Evolutionary conservation across 2,329 filamentous ascomycete genomes (phyloP).

Genomic region (Penicillium palitans): DNA sequence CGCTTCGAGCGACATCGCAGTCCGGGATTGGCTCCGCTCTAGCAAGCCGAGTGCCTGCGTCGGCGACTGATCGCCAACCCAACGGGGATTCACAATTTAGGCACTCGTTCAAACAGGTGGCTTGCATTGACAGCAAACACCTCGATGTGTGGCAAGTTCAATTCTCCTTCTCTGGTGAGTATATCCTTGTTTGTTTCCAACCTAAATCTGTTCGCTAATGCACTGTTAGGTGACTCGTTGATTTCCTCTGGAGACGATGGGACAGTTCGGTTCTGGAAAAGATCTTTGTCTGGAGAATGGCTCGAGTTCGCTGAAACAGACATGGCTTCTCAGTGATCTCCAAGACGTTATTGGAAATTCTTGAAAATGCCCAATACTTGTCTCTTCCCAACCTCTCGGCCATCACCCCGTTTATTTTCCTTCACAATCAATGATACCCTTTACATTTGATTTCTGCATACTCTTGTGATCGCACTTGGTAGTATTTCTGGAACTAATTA

Average conservation of each 20-base stretch:
- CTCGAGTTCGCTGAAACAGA: constrained; percentile 47
- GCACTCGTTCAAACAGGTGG: constrained; percentile 45
- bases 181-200: not conserved
- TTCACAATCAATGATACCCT: constrained; percentile 26
- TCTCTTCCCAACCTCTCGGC: not conserved
- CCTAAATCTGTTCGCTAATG: constrained; percentile 2
- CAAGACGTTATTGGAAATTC: not conserved
- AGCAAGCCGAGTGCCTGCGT: constrained; percentile 36
- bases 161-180: constrained; percentile 46
- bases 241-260: constrained; percentile 48
- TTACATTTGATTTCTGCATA: constrained; percentile 9
- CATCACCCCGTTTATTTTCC: constrained; percentile 1
- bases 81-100: constrained; percentile 42
- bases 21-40: constrained; percentile 47
- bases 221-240: constrained; percentile 41
- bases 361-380: not conserved
- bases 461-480: not conserved
- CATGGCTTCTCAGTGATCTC: constrained; percentile 35
- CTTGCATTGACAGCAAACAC: constrained; percentile 46
- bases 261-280: constrained; percentile 46
- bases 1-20: constrained; percentile 36
- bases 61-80: constrained; percentile 35
- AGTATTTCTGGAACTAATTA: not conserved
- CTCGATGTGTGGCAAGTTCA: constrained; percentile 49
- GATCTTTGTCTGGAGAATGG: constrained; percentile 46